These are phyloP conservation scores for Avena insularis DNA, from an alignment of 176 grass and related monocot species.

Conservation along the genomic window DNA sequence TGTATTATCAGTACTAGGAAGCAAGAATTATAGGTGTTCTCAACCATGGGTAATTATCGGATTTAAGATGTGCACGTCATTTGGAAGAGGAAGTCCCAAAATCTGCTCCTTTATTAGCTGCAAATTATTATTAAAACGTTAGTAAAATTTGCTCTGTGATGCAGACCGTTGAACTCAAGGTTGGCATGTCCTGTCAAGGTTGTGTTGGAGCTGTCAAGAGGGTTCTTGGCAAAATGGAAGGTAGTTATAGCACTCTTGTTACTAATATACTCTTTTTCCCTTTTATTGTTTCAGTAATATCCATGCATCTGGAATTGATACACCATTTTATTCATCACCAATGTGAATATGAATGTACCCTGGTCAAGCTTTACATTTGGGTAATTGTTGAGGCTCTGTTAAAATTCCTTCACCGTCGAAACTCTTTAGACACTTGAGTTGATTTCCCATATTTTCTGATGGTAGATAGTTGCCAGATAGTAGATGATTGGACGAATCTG, in stretches of 20 bases:
- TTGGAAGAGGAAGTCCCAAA: background rate
- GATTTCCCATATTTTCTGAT: background rate
- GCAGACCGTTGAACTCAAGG: slow-evolving; percentile 90
- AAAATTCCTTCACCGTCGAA: background rate
- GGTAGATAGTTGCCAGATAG: background rate
- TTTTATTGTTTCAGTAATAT: slow-evolving; percentile 5
- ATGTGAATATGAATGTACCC: background rate
- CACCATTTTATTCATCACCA: background rate
- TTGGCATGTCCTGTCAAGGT: slow-evolving; percentile 91
- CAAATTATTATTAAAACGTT: background rate
- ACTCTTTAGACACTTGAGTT: background rate
- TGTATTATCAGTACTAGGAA: background rate
- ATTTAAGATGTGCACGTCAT: background rate
- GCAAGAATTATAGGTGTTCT: background rate
- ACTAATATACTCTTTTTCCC: background rate
- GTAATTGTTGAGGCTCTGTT: background rate
- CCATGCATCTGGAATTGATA: background rate
- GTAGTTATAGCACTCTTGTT: slow-evolving; percentile 34
- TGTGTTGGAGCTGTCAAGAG: slow-evolving; percentile 96
- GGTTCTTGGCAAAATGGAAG: slow-evolving; percentile 95
- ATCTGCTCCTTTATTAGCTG: background rate
- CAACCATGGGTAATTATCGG: background rate
- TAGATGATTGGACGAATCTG: slow-evolving; percentile 16
- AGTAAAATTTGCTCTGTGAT: background rate
- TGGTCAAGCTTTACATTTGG: background rate